Conservation (phyloP, 495 filamentous ascomycete genomes). For the Annulohypoxylon maeteangense region DNA sequence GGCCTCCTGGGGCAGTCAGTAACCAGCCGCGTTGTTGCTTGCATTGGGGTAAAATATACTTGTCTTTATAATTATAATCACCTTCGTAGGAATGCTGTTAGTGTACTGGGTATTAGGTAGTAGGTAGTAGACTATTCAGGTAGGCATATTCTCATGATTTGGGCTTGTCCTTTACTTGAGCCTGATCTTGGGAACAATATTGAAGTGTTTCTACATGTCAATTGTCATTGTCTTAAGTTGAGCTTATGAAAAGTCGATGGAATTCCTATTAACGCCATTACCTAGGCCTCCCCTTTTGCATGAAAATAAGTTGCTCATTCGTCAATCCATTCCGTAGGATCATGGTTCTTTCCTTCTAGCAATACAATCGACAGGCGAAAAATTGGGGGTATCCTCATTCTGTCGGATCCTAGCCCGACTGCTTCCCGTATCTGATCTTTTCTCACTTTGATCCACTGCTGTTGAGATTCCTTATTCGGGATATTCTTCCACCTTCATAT, state of each 20-base stretch:
- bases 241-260: neutral
- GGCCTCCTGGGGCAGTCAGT: slow-evolving; percentile 12
- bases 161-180: neutral
- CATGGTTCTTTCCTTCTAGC: neutral
- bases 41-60: neutral
- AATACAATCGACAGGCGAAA: neutral
- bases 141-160: neutral
- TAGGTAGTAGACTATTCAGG: neutral
- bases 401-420: neutral
- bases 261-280: slow-evolving; percentile 6
- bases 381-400: slow-evolving; percentile 12
- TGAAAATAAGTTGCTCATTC: neutral
- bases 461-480: neutral
- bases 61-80: slow-evolving; percentile 1
- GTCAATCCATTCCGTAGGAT: neutral
- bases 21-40: neutral
- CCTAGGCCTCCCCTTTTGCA: neutral
- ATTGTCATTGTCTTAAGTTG: neutral
- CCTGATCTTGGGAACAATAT: too few species aligned
- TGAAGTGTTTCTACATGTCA: neutral
- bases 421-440: neutral
- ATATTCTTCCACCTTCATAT: neutral
- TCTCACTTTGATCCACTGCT: neutral
- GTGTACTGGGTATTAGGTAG: neutral
- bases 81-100: neutral